A percentile compares a stretch with the other conserved stretches of the same genome.
Conservation (phyloP, 148 eudicot genomes). For the Rhododendron mucronatum region DNA sequence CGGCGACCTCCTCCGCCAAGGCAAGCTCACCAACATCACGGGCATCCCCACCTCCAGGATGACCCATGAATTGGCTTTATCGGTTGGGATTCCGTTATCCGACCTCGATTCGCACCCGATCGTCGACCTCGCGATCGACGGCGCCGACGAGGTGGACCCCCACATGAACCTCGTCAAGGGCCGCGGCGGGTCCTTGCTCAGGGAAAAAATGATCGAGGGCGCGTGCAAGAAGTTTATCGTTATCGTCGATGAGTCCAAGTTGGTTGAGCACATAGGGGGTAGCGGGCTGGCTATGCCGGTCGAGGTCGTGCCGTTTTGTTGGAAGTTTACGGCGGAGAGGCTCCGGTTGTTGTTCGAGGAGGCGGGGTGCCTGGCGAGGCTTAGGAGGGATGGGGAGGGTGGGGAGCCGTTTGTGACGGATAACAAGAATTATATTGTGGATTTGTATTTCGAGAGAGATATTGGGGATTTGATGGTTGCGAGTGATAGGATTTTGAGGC, state of each 20-base stretch:
- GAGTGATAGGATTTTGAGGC: slow-evolving; percentile 61
- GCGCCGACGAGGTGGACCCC: slow-evolving; percentile 88
- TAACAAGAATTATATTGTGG: slow-evolving; percentile 70
- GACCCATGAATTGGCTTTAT: slow-evolving; percentile 66
- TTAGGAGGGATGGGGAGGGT: slow-evolving; percentile 36
- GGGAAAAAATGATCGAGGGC: slow-evolving; percentile 85
- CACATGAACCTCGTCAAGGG: slow-evolving; percentile 76
- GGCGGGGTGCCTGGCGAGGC: slow-evolving; percentile 61
- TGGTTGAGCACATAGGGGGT: slow-evolving; percentile 69
- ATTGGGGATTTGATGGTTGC: slow-evolving; percentile 75
- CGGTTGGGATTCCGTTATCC: slow-evolving; percentile 63
- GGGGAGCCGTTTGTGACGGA: slow-evolving; percentile 65
- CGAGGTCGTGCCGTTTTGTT: slow-evolving; percentile 82
- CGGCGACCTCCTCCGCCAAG: slow-evolving; percentile 54
- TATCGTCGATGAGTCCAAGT: slow-evolving; percentile 74
- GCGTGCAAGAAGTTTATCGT: slow-evolving; percentile 67
- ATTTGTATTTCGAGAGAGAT: slow-evolving; percentile 71
- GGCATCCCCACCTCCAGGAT: slow-evolving; percentile 78
- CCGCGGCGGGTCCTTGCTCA: slow-evolving; percentile 65
- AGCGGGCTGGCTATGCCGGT: slow-evolving; percentile 89
- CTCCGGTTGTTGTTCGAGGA: slow-evolving; percentile 45
- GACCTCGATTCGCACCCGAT: slow-evolving; percentile 66
- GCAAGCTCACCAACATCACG: slow-evolving; percentile 54
- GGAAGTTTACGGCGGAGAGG: slow-evolving; percentile 58
- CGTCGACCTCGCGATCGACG: slow-evolving; percentile 84